A percentile compares a stretch with the other conserved stretches of the same genome.
phyloP scores from a whole-genome alignment of 1,139 yeast genomes.

The Trichomonascaceae sp. region DNA sequence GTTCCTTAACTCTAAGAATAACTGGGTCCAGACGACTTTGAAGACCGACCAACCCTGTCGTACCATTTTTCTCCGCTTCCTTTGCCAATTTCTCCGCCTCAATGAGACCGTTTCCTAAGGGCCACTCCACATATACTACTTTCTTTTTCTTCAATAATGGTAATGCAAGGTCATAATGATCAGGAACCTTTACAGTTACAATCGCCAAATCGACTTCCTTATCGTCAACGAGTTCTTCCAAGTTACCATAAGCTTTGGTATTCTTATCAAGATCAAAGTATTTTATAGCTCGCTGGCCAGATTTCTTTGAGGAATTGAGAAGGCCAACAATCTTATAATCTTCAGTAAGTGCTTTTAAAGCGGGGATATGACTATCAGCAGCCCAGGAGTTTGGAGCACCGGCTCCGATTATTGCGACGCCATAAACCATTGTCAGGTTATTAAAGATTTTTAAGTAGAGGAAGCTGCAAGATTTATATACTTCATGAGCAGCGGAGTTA shows the following conservation, averaged over 20 bases:
- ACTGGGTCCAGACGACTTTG: slow-evolving; percentile 1
- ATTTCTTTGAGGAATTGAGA: slow-evolving; percentile 1
- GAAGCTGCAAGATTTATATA: no score
- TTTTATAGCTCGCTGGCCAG: background rate
- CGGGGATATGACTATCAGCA: slow-evolving; percentile 2
- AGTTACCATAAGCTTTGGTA: slow-evolving; percentile 1
- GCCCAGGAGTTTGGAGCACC: slow-evolving; percentile 4
- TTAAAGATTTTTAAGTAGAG: background rate
- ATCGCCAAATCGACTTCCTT: slow-evolving; percentile 3
- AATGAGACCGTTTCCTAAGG: background rate
- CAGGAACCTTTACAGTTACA: slow-evolving; percentile 5
- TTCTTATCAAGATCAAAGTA: background rate
- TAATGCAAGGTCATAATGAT: slow-evolving; percentile 1
- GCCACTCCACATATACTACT: slow-evolving; percentile 6
- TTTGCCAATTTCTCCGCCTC: slow-evolving; percentile 3
- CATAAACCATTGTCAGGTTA: slow-evolving; percentile 2
- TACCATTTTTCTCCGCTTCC: background rate
- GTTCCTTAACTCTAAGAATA: background rate
- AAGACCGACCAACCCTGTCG: background rate
- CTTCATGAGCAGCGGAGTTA: background rate
- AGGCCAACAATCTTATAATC: slow-evolving; percentile 2
- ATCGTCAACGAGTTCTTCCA: slow-evolving; percentile 1
- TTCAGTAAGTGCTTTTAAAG: background rate
- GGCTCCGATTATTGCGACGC: slow-evolving; percentile 5
- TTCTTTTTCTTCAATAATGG: slow-evolving; percentile 2